Evolutionary conservation across 2,329 filamentous ascomycete species (phyloP).

Genomic region (Didymella pomorum): DNA sequence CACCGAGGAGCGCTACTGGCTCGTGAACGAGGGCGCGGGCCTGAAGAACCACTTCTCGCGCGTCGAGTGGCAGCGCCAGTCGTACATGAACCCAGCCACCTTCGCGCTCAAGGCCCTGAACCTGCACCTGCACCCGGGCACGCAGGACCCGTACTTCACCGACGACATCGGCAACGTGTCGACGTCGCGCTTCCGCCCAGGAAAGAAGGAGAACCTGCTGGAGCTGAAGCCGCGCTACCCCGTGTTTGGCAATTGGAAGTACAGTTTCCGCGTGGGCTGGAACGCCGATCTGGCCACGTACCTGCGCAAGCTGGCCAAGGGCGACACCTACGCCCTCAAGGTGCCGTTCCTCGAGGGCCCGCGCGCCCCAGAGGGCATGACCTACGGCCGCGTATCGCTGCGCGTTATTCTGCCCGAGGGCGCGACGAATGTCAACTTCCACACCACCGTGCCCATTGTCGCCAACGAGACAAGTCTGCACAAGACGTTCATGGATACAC

Average conservation of each 20-base stretch:
- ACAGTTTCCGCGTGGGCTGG: conserved; percentile 96
- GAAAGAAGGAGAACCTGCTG: conserved; percentile 78
- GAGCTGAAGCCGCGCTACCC: conserved; percentile 95
- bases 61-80: conserved; percentile 57
- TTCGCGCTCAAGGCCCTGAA: conserved; percentile 82
- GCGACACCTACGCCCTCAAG: conserved; percentile 82
- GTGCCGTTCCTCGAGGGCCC: conserved; percentile 94
- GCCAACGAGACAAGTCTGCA: conserved; percentile 70
- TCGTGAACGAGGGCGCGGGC: conserved; percentile 85
- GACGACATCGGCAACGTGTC: conserved; percentile 98
- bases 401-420: conserved; percentile 91
- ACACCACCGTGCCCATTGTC: conserved; percentile 75
- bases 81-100: conserved; percentile 77
- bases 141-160: conserved; percentile 88
- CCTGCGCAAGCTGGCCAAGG: conserved; percentile 69
- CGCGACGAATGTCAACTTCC: conserved; percentile 81
- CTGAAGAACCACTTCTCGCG: conserved; percentile 62
- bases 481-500: conserved; percentile 91
- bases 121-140: conserved; percentile 80
- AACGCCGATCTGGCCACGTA: conserved; percentile 83
- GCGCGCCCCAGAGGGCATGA: conserved; percentile 82
- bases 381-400: conserved; percentile 82
- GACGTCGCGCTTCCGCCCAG: conserved; percentile 85
- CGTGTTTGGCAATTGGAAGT: conserved; percentile 98
- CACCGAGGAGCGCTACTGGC: conserved; percentile 90